Evolutionary conservation across 352 stramenopile genomes (phyloP).

Genomic region (Globisporangium cystogenes): DNA sequence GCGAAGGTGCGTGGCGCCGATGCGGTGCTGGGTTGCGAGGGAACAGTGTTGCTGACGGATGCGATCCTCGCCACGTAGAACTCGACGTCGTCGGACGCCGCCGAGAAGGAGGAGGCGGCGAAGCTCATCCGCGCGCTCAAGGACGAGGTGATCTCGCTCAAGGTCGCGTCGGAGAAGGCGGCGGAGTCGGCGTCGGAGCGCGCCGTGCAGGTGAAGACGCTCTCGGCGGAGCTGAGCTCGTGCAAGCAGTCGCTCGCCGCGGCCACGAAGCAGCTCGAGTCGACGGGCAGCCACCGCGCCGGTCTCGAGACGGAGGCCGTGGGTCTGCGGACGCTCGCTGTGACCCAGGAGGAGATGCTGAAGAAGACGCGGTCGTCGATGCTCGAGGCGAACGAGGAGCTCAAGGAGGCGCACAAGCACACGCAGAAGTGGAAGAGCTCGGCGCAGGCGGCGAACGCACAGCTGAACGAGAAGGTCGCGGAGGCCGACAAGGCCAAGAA

Average conservation of each 20-base stretch:
- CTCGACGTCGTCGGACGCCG: conserved; percentile 11
- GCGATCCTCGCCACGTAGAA: conserved; percentile 5
- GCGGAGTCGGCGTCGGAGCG: conserved; percentile 21
- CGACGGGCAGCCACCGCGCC: conserved; percentile 18
- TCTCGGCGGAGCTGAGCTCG: conserved; percentile 26
- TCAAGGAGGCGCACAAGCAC: conserved; percentile 64
- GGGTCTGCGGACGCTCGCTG: conserved; percentile 27
- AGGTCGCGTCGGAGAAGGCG: conserved; percentile 34
- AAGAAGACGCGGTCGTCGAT: conserved; percentile 69
- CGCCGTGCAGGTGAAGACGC: conserved; percentile 25
- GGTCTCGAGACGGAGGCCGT: conserved; percentile 32
- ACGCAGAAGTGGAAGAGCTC: conserved; percentile 73
- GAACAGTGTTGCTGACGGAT: not conserved
- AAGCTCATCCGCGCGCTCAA: conserved; percentile 37
- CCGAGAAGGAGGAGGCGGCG: conserved; percentile 34
- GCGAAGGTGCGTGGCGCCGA: conserved; percentile 2
- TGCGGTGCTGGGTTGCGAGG: not conserved
- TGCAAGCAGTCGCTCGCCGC: conserved; percentile 28
- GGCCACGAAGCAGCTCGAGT: conserved; percentile 29
- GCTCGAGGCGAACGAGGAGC: conserved; percentile 66
- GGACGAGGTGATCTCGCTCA: conserved; percentile 40
- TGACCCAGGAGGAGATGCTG: conserved; percentile 55
- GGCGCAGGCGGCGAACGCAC: conserved; percentile 45
- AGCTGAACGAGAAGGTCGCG: conserved; percentile 58
- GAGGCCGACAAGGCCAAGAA: conserved; percentile 64